Conservation (phyloP, 805 yeast genomes). For the Yamadazyma philogaea region DNA sequence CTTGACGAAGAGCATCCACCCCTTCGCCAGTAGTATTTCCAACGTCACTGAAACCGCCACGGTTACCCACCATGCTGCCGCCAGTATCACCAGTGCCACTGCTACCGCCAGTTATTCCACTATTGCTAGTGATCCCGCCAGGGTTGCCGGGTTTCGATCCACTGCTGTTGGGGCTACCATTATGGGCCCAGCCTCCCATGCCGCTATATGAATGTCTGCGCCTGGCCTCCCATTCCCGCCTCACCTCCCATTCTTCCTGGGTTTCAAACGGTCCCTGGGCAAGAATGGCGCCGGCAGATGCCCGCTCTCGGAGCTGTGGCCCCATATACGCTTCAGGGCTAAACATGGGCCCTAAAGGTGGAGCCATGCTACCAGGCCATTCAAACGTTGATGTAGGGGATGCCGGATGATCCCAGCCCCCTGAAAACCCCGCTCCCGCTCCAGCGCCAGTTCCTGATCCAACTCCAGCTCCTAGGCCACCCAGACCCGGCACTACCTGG, state of each 20-base stretch:
- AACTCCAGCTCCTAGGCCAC: background rate
- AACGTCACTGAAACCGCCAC: background rate
- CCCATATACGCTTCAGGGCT: conserved; percentile 1
- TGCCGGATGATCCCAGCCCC: background rate
- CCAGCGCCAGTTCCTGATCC: background rate
- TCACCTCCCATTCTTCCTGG: conserved; percentile 2
- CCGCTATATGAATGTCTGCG: conserved; percentile 2
- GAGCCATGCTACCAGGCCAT: background rate
- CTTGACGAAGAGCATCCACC: conserved; percentile 7
- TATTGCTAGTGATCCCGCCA: background rate
- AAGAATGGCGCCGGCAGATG: conserved; percentile 1
- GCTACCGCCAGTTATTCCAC: background rate
- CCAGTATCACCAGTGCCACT: background rate
- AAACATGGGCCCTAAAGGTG: background rate
- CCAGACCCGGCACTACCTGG: background rate
- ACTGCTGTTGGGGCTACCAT: too few species aligned
- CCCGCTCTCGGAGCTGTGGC: background rate
- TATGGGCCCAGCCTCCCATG: background rate
- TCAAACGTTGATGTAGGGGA: background rate
- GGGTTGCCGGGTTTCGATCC: too few species aligned
- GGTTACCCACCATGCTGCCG: conserved; percentile 1
- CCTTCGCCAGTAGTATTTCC: background rate
- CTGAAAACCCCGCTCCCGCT: background rate
- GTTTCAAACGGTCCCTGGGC: background rate
- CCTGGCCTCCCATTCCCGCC: background rate